A percentile compares a stretch with the other conserved stretches of the same genome.
phyloP scores from a whole-genome alignment of 163 green algal species.

The Scenedesmus sp. region DNA sequence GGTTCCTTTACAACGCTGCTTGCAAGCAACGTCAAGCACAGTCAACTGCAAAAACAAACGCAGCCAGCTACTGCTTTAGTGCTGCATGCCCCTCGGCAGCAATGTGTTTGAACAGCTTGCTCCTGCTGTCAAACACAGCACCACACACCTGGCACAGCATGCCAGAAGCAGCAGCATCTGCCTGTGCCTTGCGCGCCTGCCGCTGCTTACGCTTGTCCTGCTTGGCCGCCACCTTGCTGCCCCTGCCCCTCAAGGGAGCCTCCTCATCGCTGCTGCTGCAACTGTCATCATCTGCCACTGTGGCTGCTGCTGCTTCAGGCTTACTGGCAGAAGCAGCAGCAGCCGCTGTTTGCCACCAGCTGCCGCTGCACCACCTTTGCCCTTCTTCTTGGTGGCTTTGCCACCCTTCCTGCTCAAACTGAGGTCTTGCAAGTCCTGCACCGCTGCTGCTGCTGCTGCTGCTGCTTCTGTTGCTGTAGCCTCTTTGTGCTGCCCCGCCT shows the following conservation, averaged over 20 bases:
- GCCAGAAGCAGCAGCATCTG: constrained; percentile 1
- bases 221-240: constrained; percentile 49
- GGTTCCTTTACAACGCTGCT: too few species aligned
- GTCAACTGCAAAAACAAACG: too few species aligned
- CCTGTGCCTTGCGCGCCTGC: constrained; percentile 54
- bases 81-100: constrained; percentile 73
- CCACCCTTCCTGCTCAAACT: background rate
- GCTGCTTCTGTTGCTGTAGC: background rate
- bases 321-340: background rate
- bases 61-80: constrained; percentile 53
- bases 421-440: constrained; percentile 7
- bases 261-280: constrained; percentile 27
- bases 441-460: background rate
- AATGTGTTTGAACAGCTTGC: constrained; percentile 88
- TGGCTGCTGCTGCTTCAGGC: background rate
- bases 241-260: constrained; percentile 20
- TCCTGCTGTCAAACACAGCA: constrained; percentile 69
- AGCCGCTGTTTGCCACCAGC: background rate
- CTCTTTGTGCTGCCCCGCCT: background rate
- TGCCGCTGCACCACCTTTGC: background rate
- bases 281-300: background rate
- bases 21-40: too few species aligned
- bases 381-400: background rate
- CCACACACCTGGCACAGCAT: constrained; percentile 75
- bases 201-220: constrained; percentile 57